phyloP scores from a whole-genome alignment of 2,329 filamentous ascomycete genomes.

The Cladophialophora bantiana region DNA sequence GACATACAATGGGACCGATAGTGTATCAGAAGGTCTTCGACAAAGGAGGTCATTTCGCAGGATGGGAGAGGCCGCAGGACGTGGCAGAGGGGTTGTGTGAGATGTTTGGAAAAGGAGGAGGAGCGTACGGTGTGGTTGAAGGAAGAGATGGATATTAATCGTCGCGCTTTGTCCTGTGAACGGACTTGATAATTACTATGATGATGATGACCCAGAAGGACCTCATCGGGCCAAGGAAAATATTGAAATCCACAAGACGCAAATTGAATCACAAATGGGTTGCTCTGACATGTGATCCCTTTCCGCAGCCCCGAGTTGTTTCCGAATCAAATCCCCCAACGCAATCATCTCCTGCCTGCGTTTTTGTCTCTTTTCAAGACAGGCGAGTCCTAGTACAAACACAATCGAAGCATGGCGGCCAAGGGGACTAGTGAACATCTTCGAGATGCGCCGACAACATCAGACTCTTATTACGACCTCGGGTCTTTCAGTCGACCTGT shows the following conservation, averaged over 20 bases:
- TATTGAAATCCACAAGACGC: not conserved
- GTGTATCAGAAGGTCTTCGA: slow-evolving; percentile 1
- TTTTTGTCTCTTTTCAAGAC: not conserved
- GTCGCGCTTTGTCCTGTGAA: not conserved
- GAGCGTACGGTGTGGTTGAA: no score
- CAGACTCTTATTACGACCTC: slow-evolving; percentile 46
- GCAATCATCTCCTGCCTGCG: not conserved
- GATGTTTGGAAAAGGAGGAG: not conserved
- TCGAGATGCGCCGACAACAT: not conserved
- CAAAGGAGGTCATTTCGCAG: not conserved
- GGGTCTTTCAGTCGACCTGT: slow-evolving; percentile 48
- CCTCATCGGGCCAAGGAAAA: not conserved
- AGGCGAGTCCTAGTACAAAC: not conserved
- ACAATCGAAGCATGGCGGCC: not conserved
- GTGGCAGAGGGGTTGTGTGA: not conserved
- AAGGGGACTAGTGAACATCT: not conserved
- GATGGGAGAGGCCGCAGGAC: not conserved
- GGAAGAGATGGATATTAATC: not conserved
- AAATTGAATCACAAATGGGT: not conserved
- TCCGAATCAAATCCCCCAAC: not conserved
- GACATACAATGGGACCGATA: not conserved
- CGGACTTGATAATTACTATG: not conserved
- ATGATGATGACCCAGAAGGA: not conserved
- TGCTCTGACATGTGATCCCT: not conserved
- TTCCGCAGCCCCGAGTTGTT: not conserved